Base-by-base conservation (phyloP, 208 protist genomes). In the Trypanosoma grayi region DNA sequence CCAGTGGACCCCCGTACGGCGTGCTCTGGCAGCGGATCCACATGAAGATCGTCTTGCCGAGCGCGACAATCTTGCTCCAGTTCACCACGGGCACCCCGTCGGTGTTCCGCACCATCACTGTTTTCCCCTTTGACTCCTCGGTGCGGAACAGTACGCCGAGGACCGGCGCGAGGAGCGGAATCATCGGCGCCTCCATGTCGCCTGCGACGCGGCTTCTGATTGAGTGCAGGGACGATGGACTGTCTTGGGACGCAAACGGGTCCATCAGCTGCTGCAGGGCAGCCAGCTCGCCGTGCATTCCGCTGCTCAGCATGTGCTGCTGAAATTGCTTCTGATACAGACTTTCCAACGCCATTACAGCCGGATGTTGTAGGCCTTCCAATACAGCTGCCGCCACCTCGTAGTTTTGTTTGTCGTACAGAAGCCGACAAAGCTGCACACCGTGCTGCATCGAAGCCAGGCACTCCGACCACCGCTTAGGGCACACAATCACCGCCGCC, bases 361-460 rank as follows among this genome's bases (percentile, higher is more conserved):
- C 51, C 0, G 77, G 67, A 71, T 91, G 75, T 27, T 74, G 63
- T 46, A 91, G 58, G 1, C 80, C 84, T 2, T 66, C 65, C 16
- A 91, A 61, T 2, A 91, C 66, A 14, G 79, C 73, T 2, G 79
- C 60, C 10, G 81, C 75, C 55, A 83, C 69, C 48, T 91, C 79
- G 57, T 87, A 91, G 56, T 87, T 87, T 63, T 87, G 80, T 51
- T 68, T 50, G 24, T 85, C 81, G 52, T 87, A 87, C 31, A 91
- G 62, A 33, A 68, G 59, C 7, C 75, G 70, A 54, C 80, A 83
- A 22, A 87, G 44, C 33, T 79, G 70, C 8, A 91, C 51, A 14
- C 70, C 59, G 41, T 81, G 73, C 1, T 67, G 63, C 41, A 85
- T 37, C 1, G 43, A 46, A 6, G 52, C 55, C 41, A 70, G 75